These are phyloP conservation scores for Nepenthes gracilis DNA, from an alignment of 148 eudicot species.

Conservation along the genomic window DNA sequence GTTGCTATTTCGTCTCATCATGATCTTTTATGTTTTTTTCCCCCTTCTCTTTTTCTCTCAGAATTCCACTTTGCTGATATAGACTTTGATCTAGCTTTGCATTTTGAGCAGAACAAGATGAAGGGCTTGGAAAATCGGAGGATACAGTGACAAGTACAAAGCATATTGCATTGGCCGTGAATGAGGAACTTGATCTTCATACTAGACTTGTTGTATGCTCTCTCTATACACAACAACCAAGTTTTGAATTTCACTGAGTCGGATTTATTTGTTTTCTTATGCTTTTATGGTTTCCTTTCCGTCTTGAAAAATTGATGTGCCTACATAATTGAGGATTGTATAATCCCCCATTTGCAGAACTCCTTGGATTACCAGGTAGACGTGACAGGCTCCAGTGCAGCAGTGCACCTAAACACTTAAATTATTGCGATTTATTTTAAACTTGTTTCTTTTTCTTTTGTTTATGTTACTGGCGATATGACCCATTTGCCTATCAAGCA, in stretches of 20 bases:
- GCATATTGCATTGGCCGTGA: constrained; percentile 87
- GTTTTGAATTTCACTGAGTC: too few relatives aligned
- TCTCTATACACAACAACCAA: too few relatives aligned
- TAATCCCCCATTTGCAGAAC: too few relatives aligned
- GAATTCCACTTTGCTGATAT: background rate
- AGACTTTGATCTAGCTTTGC: constrained; percentile 5
- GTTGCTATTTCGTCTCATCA: constrained; percentile 13
- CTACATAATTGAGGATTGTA: too few relatives aligned
- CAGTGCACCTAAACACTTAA: too few relatives aligned
- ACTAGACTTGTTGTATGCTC: constrained; percentile 71
- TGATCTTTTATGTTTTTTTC: background rate
- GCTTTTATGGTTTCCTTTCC: background rate
- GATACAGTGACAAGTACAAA: constrained; percentile 80
- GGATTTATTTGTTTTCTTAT: too few relatives aligned
- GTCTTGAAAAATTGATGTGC: background rate
- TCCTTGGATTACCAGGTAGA: constrained; percentile 81
- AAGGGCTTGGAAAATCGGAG: constrained; percentile 84
- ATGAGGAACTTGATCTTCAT: constrained; percentile 88
- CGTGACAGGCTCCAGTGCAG: constrained; percentile 66
- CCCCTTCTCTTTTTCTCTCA: background rate
- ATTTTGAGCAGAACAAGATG: constrained; percentile 79
- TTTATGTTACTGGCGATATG: too few relatives aligned
- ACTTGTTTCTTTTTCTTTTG: background rate
- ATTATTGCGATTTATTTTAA: too few relatives aligned
- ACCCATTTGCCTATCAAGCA: too few relatives aligned